Evolutionary conservation across 2,329 filamentous ascomycete species (phyloP), one percentile per base, ranked within the genome.

Genomic region (Pseudogymnoascus sp.): DNA sequence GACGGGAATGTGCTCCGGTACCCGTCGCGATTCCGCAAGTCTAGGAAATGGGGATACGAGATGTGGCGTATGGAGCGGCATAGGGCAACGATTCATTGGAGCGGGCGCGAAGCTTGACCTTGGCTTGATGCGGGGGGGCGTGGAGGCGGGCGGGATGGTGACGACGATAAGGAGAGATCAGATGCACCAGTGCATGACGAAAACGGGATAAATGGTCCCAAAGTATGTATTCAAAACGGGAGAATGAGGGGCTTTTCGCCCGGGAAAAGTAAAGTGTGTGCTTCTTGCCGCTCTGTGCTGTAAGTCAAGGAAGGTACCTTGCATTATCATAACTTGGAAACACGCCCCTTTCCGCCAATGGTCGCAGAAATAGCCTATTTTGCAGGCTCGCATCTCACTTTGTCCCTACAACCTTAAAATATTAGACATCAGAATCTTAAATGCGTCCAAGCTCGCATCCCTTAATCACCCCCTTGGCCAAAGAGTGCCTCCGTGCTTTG

Each of bases 341-440:
- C 47, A 14, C 28, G 9, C 15, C 47, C 6, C 30, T 33, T 53
- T 11, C 47, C 15, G 15, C 5, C 47, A 9, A 18, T 35, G 4
- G 9, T 8, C 11, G 18, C 28, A 35, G 5, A 53, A 53, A 53
- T 53, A 33, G 47, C 47, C 47, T 33, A 33, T 53, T 33, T 53
- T 9, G 28, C 15, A 53, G 28, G 12, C 28, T 53, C 15, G n/a
- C 47, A 33, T 33, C 28, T 9, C 6, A 12, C 5, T 53, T 14
- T 14, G n/a, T 33, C n/a, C 47, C 28, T 53, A 33, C 28, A 35
- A 53, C 47, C 28, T 53, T 53, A 53, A 53, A 53, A 53, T 53
- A n/a, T 18, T 53, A 53, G 43, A 30, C 15, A 35, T 53, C 28
- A 14, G 47, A 9, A 53, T 53, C 47, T 53, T 33, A 53, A 53